Base-by-base conservation (phyloP, 2,329 filamentous ascomycete genomes). In the Aschersonia sp. region DNA sequence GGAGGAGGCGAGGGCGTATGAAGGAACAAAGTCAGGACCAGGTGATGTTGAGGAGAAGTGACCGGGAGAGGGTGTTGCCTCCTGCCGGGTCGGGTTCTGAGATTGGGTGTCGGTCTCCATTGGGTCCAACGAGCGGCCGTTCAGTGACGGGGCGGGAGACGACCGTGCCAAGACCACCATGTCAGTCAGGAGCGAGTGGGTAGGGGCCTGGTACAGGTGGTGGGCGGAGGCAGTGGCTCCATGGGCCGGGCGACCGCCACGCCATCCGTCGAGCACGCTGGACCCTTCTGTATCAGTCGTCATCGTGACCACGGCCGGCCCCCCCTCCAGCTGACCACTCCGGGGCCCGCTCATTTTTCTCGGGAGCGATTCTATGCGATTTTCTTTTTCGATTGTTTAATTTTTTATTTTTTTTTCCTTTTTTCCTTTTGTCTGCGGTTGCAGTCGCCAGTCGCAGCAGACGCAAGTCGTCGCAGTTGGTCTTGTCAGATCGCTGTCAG, bases 61-160 rank as follows among this genome's bases (percentile, higher is more conserved):
- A 41, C 59, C 55, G 45, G 53, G 55, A 35, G 57, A 57, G 45
- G 63, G 35, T 12, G 35, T 48, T 47, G 40, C 55, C 47, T 63
- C 60, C 53, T 64, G 61, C 54, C 62, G 61, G 55, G 63, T 64
- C 50, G 61, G 59, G 51, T 60, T 61, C 54, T 60, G 61, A 54
- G 62, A 44, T 46, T 32, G 40, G 30, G 41, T 63, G 55, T 60
- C 57, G 52, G 61, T 61, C 50, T 53, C 55, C 20, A 20, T 20
- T 20, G 1, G 20, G 20, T 20, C 20, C 20, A 20, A 20, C 20
- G 20, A 20, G 20, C 20, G 20, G 20, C 20, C 20, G 20, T 20
- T 20, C 35, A 40, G 35, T 12, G 40, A 20, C 40, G 9, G 40
- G 40, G 40, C 12, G 40, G 40, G 40, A 9, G 40, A 29, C 35